Base-by-base conservation (phyloP, 2,329 filamentous ascomycete species). In the Neonectria faginata region DNA sequence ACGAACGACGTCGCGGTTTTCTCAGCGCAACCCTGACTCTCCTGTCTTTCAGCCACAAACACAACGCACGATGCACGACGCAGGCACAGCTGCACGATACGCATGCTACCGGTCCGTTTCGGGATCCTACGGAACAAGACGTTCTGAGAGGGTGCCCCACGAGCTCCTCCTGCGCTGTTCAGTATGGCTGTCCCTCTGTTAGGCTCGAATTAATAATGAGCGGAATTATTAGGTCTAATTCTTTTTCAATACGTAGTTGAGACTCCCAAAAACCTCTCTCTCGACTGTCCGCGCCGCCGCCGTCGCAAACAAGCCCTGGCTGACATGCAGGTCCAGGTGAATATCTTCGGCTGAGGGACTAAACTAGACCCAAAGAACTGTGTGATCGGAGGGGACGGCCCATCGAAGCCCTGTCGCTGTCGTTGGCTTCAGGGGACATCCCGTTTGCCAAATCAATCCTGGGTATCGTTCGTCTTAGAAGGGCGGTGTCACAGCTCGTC, bases 61-160 rank as follows among this genome's bases (percentile, higher is more conserved):
- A 50, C 31, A 16, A 44, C 36, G 47, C 36, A 51, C 48, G 42
- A 59, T 36, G 55, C 61, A 63, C 54, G 36, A 64, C 55, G 61
- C 56, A 64, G 61, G 61, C 56, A 64, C 61, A 45, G 27, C 22
- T 54, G 56, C 56, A 55, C 31, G 27, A 54, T 59, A 41, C n/a
- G 7, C 36, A 42, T 42, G n/a, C 39, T 42, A 42, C 39, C 39
- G 25, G 55, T 39, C 42, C 50, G 14, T 51, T 20, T 64, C 56
- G 50, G 51, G 33, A 56, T n/a, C 44, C 5, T 20, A 44, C 56
- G 33, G 36, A 44, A 56, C 45, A 31, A 39, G 36, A n/a, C 36
- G 8, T 39, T 12, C 12, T n/a, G 36, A n/a, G 36, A 39, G 36
- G 16, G 22, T n/a, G 33, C 44, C 47, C 27, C 29, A 48, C 45